Conservation (phyloP, 2,329 filamentous ascomycete species). For the Cytospora leucostoma region DNA sequence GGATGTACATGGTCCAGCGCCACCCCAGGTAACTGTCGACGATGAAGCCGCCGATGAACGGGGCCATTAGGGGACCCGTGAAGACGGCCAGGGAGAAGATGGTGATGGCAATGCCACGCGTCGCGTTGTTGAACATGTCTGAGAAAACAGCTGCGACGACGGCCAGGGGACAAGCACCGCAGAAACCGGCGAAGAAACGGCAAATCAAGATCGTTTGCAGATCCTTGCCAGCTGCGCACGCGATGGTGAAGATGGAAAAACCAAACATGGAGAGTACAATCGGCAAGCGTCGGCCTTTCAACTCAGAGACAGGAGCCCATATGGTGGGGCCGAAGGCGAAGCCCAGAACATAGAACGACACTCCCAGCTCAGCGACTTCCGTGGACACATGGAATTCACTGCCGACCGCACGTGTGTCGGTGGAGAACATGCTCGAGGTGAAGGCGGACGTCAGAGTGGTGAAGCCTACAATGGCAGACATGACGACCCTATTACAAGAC, state of each 20-base stretch:
- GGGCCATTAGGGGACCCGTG: conserved; percentile 65
- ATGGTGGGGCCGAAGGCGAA: conserved; percentile 72
- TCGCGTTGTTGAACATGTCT: conserved; percentile 69
- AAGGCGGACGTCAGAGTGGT: conserved; percentile 73
- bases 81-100: conserved; percentile 65
- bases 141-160: conserved; percentile 71
- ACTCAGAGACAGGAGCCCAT: conserved; percentile 73
- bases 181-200: conserved; percentile 74
- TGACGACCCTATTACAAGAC: conserved; percentile 51
- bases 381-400: conserved; percentile 59
- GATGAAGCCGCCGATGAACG: conserved; percentile 71
- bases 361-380: conserved; percentile 65
- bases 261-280: conserved; percentile 64
- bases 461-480: conserved; percentile 69
- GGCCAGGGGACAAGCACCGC: conserved; percentile 68
- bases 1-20: conserved; percentile 72
- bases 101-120: conserved; percentile 59
- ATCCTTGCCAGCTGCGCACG: conserved; percentile 65
- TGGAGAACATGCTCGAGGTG: conserved; percentile 73
- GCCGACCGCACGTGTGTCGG: conserved; percentile 61
- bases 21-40: conserved; percentile 64
- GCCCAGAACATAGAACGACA: conserved; percentile 70
- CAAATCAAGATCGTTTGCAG: conserved; percentile 70
- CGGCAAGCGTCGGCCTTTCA: conserved; percentile 66
- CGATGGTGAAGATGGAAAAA: conserved; percentile 69